Base-by-base conservation (phyloP, 2,329 filamentous ascomycete genomes). In the Colletotrichum abscissum region DNA sequence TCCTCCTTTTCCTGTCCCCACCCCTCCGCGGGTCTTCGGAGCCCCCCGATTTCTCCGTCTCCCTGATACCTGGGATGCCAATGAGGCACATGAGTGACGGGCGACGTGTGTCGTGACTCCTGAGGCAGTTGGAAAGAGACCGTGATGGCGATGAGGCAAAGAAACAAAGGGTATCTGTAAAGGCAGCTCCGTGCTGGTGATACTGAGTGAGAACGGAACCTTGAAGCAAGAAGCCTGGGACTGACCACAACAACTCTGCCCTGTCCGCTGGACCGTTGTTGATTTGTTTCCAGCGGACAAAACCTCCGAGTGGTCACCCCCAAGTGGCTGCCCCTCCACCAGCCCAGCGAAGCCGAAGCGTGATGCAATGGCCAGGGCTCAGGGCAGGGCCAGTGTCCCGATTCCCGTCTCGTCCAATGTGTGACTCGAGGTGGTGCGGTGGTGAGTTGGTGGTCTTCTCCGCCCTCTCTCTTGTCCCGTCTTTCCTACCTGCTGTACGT, bases 231-330 rank as follows among this genome's bases (percentile, higher is more conserved):
- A 67, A 24, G 49, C 9, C 19, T 30, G 38, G 49, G 49, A 28
- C 55, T 56, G 28, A 35, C 46, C 6, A 19, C 38, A 64, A 22
- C 62, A 64, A 22, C 62, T 33, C 30, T 35, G 52, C 46, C 49
- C 62, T 46, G 24, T 28, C 4, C 4, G 19, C 28, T 52, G n/a
- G 26, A 26, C 28, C 11, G 59, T 57, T 22, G 54, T 67, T 46
- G 67, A 30, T 59, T 42, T 46, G 30, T 70, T 66, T 66, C 55
- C 62, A 66, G 66, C 55, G 38, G 33, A 60, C 55, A 60, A 70
- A 66, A 59, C 16, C 30, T 63, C 66, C 57, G 66, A 68, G 66
- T 55, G 66, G 58, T 24, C 57, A 26, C 26, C 63, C 38, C 24
- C 60, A 52, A 52, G 56, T 56, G 28, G 38, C 55, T n/a, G 64